These are phyloP conservation scores for Austropuccinia psidii DNA, from an alignment of 1,284 basidiomycete species.

Conservation along the genomic window DNA sequence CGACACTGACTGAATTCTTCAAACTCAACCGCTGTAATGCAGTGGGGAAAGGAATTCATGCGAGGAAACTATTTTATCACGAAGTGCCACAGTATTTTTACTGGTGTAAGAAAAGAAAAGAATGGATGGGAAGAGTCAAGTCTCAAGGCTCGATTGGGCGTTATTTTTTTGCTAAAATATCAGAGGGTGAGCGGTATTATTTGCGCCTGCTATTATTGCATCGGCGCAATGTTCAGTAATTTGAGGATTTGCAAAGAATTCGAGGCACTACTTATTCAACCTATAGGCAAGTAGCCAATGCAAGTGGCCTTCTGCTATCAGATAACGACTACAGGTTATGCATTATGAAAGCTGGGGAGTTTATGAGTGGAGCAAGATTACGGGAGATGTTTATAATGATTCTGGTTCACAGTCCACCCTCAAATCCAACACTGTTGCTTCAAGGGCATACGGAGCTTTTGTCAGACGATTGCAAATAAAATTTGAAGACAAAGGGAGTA, in stretches of 20 bases:
- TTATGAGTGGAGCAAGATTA: background rate
- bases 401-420: background rate
- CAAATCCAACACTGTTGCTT: background rate
- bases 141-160: conserved; percentile 26
- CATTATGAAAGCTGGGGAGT: background rate
- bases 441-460: background rate
- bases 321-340: background rate
- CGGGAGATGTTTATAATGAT: background rate
- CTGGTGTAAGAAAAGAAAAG: background rate
- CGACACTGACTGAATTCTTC: conserved; percentile 11
- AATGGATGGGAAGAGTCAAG: background rate
- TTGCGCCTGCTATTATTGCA: conserved; percentile 38
- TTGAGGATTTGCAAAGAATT: background rate
- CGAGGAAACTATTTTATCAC: background rate
- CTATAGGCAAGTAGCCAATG: background rate
- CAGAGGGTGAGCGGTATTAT: conserved; percentile 49
- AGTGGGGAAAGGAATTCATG: background rate
- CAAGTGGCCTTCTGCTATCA: background rate
- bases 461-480: background rate
- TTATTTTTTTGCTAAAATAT: conserved; percentile 49
- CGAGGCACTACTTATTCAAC: background rate
- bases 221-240: background rate
- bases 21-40: background rate
- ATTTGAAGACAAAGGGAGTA: background rate
- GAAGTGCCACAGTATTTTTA: background rate